Conservation (phyloP, 1,284 basidiomycete genomes). For the Apiotrichum porosum region DNA sequence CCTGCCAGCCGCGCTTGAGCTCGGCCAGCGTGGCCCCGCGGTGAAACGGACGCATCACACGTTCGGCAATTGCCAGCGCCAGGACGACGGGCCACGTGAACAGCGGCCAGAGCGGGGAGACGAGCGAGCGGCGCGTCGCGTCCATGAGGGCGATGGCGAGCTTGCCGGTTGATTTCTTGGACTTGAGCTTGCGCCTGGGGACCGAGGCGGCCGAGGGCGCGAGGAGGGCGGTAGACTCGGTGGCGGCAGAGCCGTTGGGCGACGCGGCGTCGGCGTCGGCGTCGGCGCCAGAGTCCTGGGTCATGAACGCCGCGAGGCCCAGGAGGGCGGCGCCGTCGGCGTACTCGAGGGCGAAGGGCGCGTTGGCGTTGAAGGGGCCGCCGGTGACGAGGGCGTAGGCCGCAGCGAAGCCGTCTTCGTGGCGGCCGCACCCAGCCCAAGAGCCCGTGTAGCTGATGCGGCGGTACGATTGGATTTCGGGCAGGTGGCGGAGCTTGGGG, state of each 20-base stretch:
- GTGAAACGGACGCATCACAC: neutral
- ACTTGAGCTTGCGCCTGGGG: too few relatives aligned
- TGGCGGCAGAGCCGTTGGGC: neutral
- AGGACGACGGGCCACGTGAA: constrained; percentile 11
- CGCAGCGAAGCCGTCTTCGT: constrained; percentile 73
- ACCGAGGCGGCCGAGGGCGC: neutral
- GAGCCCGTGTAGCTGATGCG: constrained; percentile 71
- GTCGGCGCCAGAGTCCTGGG: neutral
- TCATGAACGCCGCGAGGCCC: neutral
- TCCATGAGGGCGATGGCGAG: constrained; percentile 1
- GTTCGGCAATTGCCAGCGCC: constrained; percentile 1
- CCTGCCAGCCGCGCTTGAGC: neutral
- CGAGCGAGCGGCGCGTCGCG: neutral
- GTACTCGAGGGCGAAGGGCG: constrained; percentile 41
- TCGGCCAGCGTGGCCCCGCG: neutral
- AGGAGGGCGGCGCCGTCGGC: neutral
- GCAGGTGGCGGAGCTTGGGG: neutral
- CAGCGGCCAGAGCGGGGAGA: constrained; percentile 5
- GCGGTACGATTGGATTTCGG: constrained; percentile 59
- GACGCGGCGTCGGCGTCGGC: neutral
- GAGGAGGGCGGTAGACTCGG: neutral
- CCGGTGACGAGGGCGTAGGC: constrained; percentile 42
- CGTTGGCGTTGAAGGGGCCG: constrained; percentile 36
- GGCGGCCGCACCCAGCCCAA: constrained; percentile 67
- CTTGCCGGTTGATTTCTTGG: too few relatives aligned